Conservation (phyloP, 225 moss, liverwort and hornwort genomes). For the Pseudisothecium myosuroides region DNA sequence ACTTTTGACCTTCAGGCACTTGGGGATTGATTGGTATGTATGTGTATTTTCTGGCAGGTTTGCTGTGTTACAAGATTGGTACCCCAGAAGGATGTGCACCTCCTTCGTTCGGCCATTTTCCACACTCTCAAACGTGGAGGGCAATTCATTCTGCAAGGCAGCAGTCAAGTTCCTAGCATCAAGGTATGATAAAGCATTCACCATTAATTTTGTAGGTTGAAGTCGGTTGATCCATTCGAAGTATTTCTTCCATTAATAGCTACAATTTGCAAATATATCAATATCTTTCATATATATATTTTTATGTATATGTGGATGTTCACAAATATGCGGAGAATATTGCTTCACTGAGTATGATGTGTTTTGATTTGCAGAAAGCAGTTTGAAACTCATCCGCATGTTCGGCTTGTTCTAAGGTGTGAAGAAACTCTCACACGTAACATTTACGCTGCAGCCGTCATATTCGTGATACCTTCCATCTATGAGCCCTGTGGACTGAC, state of each 20-base stretch:
- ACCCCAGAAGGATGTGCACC: constrained; percentile 84
- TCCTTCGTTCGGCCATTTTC: constrained; percentile 73
- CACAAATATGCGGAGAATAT: neutral
- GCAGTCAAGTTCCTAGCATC: constrained; percentile 73
- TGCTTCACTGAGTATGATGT: neutral
- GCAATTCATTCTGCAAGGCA: constrained; percentile 85
- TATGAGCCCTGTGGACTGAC: constrained; percentile 92
- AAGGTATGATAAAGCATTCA: constrained; percentile 21
- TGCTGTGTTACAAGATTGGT: constrained; percentile 82
- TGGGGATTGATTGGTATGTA: neutral
- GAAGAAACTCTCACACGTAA: constrained; percentile 82
- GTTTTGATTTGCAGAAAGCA: constrained; percentile 15
- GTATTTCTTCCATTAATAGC: too few species aligned
- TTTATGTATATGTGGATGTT: too few species aligned
- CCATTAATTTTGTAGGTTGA: neutral
- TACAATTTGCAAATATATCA: neutral
- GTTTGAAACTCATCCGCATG: constrained; percentile 71
- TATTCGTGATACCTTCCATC: constrained; percentile 86
- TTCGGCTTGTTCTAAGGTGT: constrained; percentile 58
- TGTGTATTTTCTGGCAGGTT: constrained; percentile 28
- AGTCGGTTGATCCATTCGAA: neutral
- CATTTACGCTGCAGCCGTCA: constrained; percentile 81
- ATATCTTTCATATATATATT: too few species aligned
- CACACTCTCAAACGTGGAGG: constrained; percentile 66
- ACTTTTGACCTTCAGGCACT: neutral